Evolutionary conservation across 169 alveolate genomes (phyloP), one percentile per base, ranked within the genome.

Genomic region (Cryptosporidium muris): DNA sequence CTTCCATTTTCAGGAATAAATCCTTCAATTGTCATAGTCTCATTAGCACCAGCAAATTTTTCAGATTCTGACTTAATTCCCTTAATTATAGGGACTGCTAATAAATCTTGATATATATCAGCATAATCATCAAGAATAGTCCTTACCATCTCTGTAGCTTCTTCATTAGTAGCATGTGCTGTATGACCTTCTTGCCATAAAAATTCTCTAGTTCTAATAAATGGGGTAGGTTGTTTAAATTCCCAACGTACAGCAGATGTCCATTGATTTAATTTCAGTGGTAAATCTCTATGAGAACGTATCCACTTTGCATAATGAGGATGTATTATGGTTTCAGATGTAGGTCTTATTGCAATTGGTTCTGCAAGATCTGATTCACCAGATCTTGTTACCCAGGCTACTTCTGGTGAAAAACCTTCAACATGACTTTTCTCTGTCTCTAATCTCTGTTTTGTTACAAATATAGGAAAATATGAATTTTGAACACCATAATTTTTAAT

Each of bases 111-210:
- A 91, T 97, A 97, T 81, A 96, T 95, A 82, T 45, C 54, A 40
- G 92, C 91, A 91, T 97, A 96, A 40, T 91, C 89, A 53, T 96
- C 97, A 65, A 97, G 90, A 63, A 97, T 96, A 34, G 91, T 94
- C 48, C 90, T 90, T 16, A 96, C 99, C 88, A 94, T 89, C 40
- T 95, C 94, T 80, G 88, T 95, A 8, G 99, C 98, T 85, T 97
- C 99, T 89, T 96, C 98, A 89, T 94, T 95, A 48, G 97, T 96
- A 6, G 99, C 96, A 82, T 97, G 99, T 11, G 99, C 99, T 11
- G 99, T 98, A 92, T 98, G 99, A 7, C 99, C 99, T 90, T 98
- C 99, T 93, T 98, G 99, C 99, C 99, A 98, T 67, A 98, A 92
- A 92, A 98, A 97, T 92, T 98, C 99, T 62, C 99, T 94, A 38